Evolutionary conservation across 495 filamentous ascomycete genomes (phyloP).

Genomic region (Wilcoxina mikolae): DNA sequence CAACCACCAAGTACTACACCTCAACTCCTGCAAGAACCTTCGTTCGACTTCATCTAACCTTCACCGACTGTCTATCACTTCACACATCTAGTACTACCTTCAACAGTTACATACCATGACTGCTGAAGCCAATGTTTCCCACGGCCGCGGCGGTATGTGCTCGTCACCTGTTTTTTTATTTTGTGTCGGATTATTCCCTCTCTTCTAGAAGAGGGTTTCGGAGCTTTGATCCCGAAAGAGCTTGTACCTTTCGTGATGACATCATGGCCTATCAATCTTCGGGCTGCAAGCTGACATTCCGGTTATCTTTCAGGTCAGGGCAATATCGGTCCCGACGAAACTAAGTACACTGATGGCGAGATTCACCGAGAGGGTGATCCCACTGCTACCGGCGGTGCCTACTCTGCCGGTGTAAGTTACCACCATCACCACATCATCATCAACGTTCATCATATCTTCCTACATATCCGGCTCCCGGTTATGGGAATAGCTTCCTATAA

Average conservation of each 20-base stretch:
- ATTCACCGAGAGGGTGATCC: constrained; percentile 24
- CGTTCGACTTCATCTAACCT: no score
- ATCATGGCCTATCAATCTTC: background rate
- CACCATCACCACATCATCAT: background rate
- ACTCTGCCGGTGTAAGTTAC: constrained; percentile 24
- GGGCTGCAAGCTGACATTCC: no score
- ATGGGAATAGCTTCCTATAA: no score
- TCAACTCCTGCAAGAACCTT: no score
- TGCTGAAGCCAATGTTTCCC: constrained; percentile 15
- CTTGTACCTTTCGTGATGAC: background rate
- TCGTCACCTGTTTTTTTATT: background rate
- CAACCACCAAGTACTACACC: no score
- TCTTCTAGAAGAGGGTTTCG: no score
- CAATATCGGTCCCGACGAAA: constrained; percentile 24
- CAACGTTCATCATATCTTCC: no score
- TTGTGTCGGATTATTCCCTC: background rate
- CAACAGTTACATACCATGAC: constrained; percentile 10
- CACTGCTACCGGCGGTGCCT: constrained; percentile 16
- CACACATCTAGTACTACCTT: background rate
- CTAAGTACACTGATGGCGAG: constrained; percentile 23
- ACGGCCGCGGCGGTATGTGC: constrained; percentile 23
- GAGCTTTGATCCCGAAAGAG: background rate
- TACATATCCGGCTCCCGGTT: no score
- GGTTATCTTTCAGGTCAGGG: constrained; percentile 23
- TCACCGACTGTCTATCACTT: no score